Evolutionary conservation across 805 yeast genomes (phyloP), one percentile per base, ranked within the genome.

Genomic region (Suhomyces xylopsoci): DNA sequence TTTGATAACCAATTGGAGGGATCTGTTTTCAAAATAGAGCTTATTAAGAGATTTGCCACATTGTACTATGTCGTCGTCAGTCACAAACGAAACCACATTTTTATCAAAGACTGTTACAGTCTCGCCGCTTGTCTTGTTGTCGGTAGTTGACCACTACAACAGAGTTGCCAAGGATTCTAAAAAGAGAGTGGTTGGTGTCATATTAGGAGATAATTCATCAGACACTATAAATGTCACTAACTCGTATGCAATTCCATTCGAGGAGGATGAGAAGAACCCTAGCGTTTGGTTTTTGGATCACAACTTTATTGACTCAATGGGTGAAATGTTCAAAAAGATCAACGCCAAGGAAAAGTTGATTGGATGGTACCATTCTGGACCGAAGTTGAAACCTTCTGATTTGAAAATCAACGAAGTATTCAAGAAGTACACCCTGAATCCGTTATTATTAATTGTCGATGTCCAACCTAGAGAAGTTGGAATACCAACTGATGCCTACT

Each of bases 291-390:
- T 94, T 66, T 76, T 94, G 62, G 99, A 94, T 68, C 99, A 94
- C 74, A 93, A 94, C 68, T 94, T 86, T 69, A 90, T 94, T 54
- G 98, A 93, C 66, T 83, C 88, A 51, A 94, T 94, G 99, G 87
- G 91, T 58, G 97, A 91, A 60, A 94, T 94, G 99, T 93, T 91
- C 74, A 90, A 89, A 68, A 94, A 96, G 70, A 92, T 94, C 68
- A 96, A 92, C 73, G 99, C 99, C 17, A 92, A 90, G 73, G 99
- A 94, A 70, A 89, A 84, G 67, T 79, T 94, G 47, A 85, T 94
- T 66, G 99, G 99, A n/a, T 94, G 99, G 99, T 94, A 94, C 68
- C 99, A 94, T 70, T 87, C 97, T 7, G 99, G 99, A 4, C 97
- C 98, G 17, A 91, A 91, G 68, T 80, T 96, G 58, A 85, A 83